A percentile compares a stretch with the other conserved stretches of the same genome.
Evolutionary conservation across 2,329 filamentous ascomycete species (phyloP).

Genomic region (Aspergillus sp.): DNA sequence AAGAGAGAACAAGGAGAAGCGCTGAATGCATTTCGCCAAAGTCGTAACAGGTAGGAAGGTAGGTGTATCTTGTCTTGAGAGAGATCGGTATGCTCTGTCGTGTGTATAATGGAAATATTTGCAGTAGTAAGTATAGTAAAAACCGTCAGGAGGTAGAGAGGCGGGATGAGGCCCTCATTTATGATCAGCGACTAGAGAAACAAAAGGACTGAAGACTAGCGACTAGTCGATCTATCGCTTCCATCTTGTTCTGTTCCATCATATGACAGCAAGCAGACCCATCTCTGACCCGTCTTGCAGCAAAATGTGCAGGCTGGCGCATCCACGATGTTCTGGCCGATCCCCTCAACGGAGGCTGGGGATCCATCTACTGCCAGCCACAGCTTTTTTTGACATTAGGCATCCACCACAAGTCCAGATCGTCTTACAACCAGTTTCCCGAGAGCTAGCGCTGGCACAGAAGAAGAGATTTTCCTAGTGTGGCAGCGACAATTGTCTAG

Average conservation of each 20-base stretch:
- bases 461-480: background rate
- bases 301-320: slow-evolving; percentile 17
- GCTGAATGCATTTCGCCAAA: slow-evolving; percentile 27
- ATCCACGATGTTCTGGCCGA: slow-evolving; percentile 13
- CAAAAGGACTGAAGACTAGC: slow-evolving; percentile 1
- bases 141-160: slow-evolving; percentile 1
- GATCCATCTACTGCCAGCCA: slow-evolving; percentile 15
- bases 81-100: no score
- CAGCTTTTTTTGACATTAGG: slow-evolving; percentile 12
- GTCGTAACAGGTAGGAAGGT: background rate
- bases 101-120: background rate
- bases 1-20: slow-evolving; percentile 26
- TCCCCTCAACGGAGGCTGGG: slow-evolving; percentile 22
- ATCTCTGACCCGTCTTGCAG: slow-evolving; percentile 11
- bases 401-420: background rate
- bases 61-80: no score
- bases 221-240: background rate
- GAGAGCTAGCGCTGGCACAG: background rate
- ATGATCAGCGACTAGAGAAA: slow-evolving; percentile 5
- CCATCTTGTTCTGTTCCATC: slow-evolving; percentile 9
- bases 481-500: background rate
- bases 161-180: slow-evolving; percentile 2
- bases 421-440: no score
- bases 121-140: background rate
- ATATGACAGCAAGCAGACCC: slow-evolving; percentile 10